These are phyloP conservation scores for Russula sp. DNA, from an alignment of 768 basidiomycete species.

Conservation along the genomic window DNA sequence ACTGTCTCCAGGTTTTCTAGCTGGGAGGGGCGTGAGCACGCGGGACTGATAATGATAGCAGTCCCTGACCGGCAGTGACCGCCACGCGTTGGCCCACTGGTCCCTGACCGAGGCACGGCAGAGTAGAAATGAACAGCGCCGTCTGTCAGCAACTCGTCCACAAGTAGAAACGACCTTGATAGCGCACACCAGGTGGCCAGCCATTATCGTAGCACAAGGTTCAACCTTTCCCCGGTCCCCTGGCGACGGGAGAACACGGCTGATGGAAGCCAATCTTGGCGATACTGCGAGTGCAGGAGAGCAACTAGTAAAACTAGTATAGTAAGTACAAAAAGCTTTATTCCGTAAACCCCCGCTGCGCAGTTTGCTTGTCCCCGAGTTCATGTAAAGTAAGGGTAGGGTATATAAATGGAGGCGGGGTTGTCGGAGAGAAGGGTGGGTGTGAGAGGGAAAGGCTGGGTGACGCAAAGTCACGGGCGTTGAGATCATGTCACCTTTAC, in stretches of 20 bases:
- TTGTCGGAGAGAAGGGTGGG: neutral
- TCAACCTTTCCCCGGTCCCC: neutral
- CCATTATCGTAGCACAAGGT: neutral
- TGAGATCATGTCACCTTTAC: neutral
- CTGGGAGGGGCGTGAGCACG: no score
- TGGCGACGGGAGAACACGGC: neutral
- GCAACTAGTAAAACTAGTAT: no score
- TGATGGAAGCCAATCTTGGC: neutral
- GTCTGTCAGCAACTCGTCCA: neutral
- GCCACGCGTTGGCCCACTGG: no score
- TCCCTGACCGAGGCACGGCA: no score
- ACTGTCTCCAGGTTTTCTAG: no score
- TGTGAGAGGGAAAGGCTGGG: neutral
- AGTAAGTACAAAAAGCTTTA: no score
- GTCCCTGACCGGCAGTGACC: no score
- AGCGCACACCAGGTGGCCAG: neutral
- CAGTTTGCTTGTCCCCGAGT: neutral
- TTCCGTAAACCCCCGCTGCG: neutral
- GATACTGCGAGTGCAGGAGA: no score
- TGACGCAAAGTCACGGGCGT: neutral
- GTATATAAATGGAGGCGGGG: neutral
- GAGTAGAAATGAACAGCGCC: neutral
- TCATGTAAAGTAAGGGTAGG: neutral
- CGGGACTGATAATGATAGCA: no score
- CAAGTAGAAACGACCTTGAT: neutral